Base-by-base conservation (phyloP, 345 rosid genomes). In the Salix dunnii region DNA sequence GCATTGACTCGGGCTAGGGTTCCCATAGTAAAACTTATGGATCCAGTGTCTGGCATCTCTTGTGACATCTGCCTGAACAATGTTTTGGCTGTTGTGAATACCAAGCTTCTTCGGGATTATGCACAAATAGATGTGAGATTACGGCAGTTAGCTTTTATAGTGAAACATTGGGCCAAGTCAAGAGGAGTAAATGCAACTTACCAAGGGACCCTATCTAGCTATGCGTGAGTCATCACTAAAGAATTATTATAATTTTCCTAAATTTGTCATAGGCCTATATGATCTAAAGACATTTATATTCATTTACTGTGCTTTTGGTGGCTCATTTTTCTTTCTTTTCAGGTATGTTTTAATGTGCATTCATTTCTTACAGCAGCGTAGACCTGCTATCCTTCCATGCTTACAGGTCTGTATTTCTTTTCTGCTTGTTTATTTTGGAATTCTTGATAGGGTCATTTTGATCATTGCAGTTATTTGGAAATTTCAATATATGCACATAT, bases 341-440 rank as follows among this genome's bases (percentile, higher is more conserved):
- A 96, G 99, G 89, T 93, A 93, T 77, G 99, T 96, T 69, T 77
- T 96, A 69, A 93, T 96, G 99, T 96, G 99, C 86, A 96, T 96
- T 82, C 95, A 93, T 81, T 96, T 91, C 88, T 79, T 96, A 84
- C 99, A 96, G 84, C 91, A 53, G 76, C 94, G 99, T 38, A 87
- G 90, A 58, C 99, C 97, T 27, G 89, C 99, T 55, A 91, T 96
- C 68, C 98, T 96, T 80, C 99, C 99, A 33, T 96, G 97, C 85
- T 91, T 96, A 80, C 99, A 96, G 97, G 99, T 90, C 13, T 63
- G 72, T 48, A 69, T 46, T 74, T 33, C 28, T 68, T 38, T 48
- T 25, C 75, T 64, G 67, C 70, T 49, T 7, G 27, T 33, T 33
- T 53, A 20, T 53, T 18, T 58, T 49, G 14, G 77, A 72, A 42